Percentiles rank a stretch among this genome's conserved stretches.
Conservation (phyloP, 306 rosid species). For the Casuarina equisetifolia region DNA sequence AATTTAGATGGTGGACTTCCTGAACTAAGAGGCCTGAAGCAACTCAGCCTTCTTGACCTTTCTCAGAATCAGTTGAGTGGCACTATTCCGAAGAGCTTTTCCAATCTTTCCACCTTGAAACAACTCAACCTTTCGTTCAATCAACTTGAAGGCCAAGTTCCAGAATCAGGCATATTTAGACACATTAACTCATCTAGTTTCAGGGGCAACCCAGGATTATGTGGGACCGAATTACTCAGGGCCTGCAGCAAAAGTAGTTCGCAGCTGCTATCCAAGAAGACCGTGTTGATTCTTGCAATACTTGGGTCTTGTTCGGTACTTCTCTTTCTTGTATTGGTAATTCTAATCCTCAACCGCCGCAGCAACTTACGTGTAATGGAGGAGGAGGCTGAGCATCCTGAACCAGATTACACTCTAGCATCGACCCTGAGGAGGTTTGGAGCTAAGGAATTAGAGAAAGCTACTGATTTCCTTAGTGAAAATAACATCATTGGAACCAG, state of each 20-base stretch:
- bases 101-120: constrained; percentile 53
- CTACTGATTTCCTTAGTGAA: constrained; percentile 55
- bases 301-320: constrained; percentile 51
- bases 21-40: constrained; percentile 47
- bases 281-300: constrained; percentile 32
- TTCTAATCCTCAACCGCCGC: constrained; percentile 26
- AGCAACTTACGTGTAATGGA: constrained; percentile 10
- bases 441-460: constrained; percentile 56
- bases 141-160: constrained; percentile 73
- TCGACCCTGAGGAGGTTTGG: constrained; percentile 62
- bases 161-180: constrained; percentile 58
- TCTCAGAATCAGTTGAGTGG: constrained; percentile 75
- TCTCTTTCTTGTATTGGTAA: constrained; percentile 37
- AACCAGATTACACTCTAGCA: constrained; percentile 30
- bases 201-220: constrained; percentile 67
- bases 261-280: constrained; percentile 53
- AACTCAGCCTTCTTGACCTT: constrained; percentile 66
- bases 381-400: constrained; percentile 13
- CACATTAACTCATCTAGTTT: constrained; percentile 50
- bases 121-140: constrained; percentile 76
- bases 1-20: constrained; percentile 65
- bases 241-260: constrained; percentile 41
- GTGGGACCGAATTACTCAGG: constrained; percentile 54
- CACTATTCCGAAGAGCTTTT: constrained; percentile 49
- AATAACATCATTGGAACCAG: constrained; percentile 66